Evolutionary conservation across 2,329 filamentous ascomycete genomes (phyloP).

Genomic region (Beauveria asiatica): DNA sequence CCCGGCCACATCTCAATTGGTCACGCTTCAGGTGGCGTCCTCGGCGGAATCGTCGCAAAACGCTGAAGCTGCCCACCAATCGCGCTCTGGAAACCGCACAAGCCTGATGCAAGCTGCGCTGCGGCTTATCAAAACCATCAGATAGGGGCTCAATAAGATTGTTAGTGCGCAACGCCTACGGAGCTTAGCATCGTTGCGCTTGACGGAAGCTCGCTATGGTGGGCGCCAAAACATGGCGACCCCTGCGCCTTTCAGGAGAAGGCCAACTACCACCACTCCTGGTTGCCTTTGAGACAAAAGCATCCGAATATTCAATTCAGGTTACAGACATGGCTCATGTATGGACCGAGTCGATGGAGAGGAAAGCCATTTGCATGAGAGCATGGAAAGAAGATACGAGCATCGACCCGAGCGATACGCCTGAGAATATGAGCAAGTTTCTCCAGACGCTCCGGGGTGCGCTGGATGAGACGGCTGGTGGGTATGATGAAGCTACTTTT

Average conservation of each 20-base stretch:
- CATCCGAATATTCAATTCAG: constrained; percentile 52
- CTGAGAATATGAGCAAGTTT: constrained; percentile 58
- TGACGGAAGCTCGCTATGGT: constrained; percentile 19
- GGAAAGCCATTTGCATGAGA: constrained; percentile 53
- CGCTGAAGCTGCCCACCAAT: neutral
- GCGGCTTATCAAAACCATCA: neutral
- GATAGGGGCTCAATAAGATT: neutral
- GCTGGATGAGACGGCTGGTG: constrained; percentile 37
- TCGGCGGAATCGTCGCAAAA: neutral
- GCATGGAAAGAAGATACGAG: constrained; percentile 55
- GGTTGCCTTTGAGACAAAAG: constrained; percentile 48
- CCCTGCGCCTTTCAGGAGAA: constrained; percentile 34
- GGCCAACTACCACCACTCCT: constrained; percentile 50
- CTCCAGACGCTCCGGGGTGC: constrained; percentile 52
- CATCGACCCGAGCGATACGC: constrained; percentile 65
- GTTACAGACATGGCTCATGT: constrained; percentile 65
- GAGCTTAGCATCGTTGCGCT: neutral
- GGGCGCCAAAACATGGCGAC: constrained; percentile 34
- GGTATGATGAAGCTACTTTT: constrained; percentile 37
- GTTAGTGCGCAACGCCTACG: neutral
- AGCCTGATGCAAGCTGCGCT: neutral
- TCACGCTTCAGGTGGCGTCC: neutral
- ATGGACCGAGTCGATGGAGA: constrained; percentile 61
- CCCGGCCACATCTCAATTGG: neutral
- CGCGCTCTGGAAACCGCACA: neutral